Evolutionary conservation across 306 rosid species (phyloP), one percentile per base, ranked within the genome.

Genomic region (Prunus mume): DNA sequence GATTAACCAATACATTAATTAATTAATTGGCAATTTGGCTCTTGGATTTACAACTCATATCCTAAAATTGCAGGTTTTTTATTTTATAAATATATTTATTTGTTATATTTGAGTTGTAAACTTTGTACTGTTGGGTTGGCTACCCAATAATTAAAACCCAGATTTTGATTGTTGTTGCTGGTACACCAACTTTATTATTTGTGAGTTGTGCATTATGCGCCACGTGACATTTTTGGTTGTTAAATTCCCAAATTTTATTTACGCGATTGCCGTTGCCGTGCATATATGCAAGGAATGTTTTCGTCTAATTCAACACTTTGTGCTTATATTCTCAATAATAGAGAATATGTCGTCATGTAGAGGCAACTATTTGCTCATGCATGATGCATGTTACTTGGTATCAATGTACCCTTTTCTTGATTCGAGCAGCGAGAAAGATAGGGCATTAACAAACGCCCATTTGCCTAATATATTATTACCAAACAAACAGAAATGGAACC

Each of bases 361-460:
- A 65, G 65, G 77, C 43, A 27, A 41, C 8, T 55, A 43, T 78
- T 69, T 70, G 78, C 72, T 83, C 83, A 75, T 75, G 86, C 78
- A 65, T 79, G 81, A 75, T 82, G 71, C 11, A 57, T 43, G 11
- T 24, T 50, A 32, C 49, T 49, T 19, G 27, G 30, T 20, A 19
- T 32, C 72, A 34, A 4, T 4, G 20, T 62, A 27, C 38, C 61
- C 18, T 25, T 38, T 56, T 75, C 22, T 49, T 74, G 38, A 54
- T 38, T 3, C 19, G 14, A 8, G 76, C 56, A 7, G 5, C 65
- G 3, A 54, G 28, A 32, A 54, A 52, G 32, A 71, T 19, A 12
- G 27, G n/a, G 24, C 14, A 45, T 68, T 45, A 68, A 68, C 72
- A 64, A 64, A 41, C 28, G 9, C 32, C 19, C 72, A 46, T 5